A percentile compares a stretch with the other conserved stretches of the same genome.
These are phyloP conservation scores for Amanita jacksonii DNA, from an alignment of 768 basidiomycete species.

Conservation along the genomic window DNA sequence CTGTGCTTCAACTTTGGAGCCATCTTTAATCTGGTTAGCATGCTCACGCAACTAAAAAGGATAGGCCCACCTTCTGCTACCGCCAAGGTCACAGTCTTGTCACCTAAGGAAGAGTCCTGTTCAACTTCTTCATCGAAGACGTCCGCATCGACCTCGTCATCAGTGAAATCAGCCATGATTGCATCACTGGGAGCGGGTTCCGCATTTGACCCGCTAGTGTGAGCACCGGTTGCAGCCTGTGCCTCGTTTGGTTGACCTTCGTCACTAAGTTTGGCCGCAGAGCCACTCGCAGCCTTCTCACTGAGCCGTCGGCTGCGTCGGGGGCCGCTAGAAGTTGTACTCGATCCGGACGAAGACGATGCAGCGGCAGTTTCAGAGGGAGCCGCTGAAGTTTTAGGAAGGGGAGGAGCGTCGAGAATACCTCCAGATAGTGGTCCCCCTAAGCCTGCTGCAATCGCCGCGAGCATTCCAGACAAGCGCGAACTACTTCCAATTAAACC, in stretches of 20 bases:
- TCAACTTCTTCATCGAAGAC: conserved; percentile 87
- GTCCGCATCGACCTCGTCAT: conserved; percentile 85
- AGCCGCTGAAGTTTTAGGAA: conserved; percentile 23
- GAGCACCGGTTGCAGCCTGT: conserved; percentile 7
- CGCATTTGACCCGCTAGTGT: conserved; percentile 12
- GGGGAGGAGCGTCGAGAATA: conserved; percentile 23
- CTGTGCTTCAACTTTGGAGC: conserved; percentile 89
- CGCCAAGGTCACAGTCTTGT: conserved; percentile 81
- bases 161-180: conserved; percentile 66
- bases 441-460: conserved; percentile 78
- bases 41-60: conserved; percentile 7
- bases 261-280: conserved; percentile 11
- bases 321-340: conserved; percentile 31
- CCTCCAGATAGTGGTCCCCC: conserved; percentile 35
- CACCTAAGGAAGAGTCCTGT: conserved; percentile 54
- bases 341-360: conserved; percentile 25
- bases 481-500: conserved; percentile 55
- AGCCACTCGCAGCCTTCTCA: conserved; percentile 43
- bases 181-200: conserved; percentile 47
- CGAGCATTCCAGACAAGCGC: conserved; percentile 81
- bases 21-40: conserved; percentile 41
- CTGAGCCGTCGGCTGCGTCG: conserved; percentile 80
- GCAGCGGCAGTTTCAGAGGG: conserved; percentile 16
- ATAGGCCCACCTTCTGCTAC: conserved; percentile 57
- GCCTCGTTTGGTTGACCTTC: conserved; percentile 7